These are phyloP conservation scores for Phytophthora melonis DNA, from an alignment of 352 stramenopile species.

Conservation along the genomic window DNA sequence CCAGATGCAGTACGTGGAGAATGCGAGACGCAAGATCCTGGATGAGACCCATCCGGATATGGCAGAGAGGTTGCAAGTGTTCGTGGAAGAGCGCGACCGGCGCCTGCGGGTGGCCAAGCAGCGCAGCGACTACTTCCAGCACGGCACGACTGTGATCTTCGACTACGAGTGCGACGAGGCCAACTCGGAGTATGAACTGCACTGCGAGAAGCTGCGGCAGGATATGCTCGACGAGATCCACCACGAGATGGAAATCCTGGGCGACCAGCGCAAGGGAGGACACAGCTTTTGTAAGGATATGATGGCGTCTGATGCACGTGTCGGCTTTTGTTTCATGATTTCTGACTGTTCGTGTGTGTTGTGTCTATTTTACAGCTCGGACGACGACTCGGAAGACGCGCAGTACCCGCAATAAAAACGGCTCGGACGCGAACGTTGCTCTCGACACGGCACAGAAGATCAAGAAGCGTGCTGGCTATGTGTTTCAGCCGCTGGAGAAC, in stretches of 20 bases:
- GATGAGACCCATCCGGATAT: slow-evolving; percentile 81
- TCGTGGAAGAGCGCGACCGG: slow-evolving; percentile 59
- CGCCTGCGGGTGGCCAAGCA: slow-evolving; percentile 54
- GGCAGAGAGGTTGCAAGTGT: slow-evolving; percentile 45
- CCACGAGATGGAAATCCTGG: slow-evolving; percentile 85
- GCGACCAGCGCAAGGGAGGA: slow-evolving; percentile 75
- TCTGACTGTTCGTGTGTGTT: slow-evolving; percentile 14
- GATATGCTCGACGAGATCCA: slow-evolving; percentile 91
- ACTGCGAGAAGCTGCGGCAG: slow-evolving; percentile 82
- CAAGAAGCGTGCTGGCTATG: slow-evolving; percentile 71
- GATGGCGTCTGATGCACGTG: background rate
- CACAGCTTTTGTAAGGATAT: slow-evolving; percentile 48
- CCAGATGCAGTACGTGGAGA: slow-evolving; percentile 79
- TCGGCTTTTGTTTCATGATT: slow-evolving; percentile 1
- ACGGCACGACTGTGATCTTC: slow-evolving; percentile 75
- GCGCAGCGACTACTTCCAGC: slow-evolving; percentile 63
- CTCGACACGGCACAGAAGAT: slow-evolving; percentile 74
- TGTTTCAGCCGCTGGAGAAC: slow-evolving; percentile 82
- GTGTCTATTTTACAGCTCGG: slow-evolving; percentile 44
- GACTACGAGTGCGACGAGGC: slow-evolving; percentile 86
- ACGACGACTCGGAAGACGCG: slow-evolving; percentile 82
- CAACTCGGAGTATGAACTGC: slow-evolving; percentile 76
- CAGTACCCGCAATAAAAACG: slow-evolving; percentile 71
- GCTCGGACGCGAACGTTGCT: slow-evolving; percentile 36
- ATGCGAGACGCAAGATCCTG: slow-evolving; percentile 65